These are phyloP conservation scores for Melocanna baccifera DNA, from an alignment of 176 grass and related monocot genomes.

Conservation along the genomic window DNA sequence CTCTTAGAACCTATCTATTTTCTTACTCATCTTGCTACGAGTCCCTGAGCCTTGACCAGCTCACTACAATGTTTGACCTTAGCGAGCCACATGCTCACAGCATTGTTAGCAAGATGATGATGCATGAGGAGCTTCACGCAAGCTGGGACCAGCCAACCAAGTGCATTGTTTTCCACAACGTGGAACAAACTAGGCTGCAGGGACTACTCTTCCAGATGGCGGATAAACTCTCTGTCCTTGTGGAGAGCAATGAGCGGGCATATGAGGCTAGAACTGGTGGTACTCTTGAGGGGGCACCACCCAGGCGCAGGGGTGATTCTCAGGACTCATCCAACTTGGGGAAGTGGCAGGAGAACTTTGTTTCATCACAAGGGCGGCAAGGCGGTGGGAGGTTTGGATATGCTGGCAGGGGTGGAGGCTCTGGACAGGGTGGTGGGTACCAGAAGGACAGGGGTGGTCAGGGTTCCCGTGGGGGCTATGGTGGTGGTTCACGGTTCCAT, in stretches of 20 bases:
- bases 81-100: conserved; percentile 65
- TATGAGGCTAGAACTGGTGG: conserved; percentile 95
- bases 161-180: conserved; percentile 86
- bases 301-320: conserved; percentile 65
- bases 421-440: conserved; percentile 54
- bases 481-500: conserved; percentile 47
- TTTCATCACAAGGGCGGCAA: conserved; percentile 53
- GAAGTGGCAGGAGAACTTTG: conserved; percentile 80
- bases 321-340: conserved; percentile 56
- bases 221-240: conserved; percentile 80
- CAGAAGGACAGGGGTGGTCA: conserved; percentile 57
- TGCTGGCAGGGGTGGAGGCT: conserved; percentile 50
- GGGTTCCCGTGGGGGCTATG: conserved; percentile 52
- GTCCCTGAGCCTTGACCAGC: conserved; percentile 69
- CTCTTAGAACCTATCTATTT: conserved; percentile 85
- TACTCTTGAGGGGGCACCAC: conserved; percentile 68
- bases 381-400: conserved; percentile 64
- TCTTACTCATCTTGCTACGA: conserved; percentile 72
- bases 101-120: conserved; percentile 93
- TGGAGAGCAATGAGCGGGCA: conserved; percentile 85
- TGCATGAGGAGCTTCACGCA: conserved; percentile 82
- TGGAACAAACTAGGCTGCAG: conserved; percentile 87
- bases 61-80: conserved; percentile 86
- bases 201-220: conserved; percentile 89
- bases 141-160: conserved; percentile 92